Conservation (phyloP, 768 basidiomycete genomes). For the Boletus vinaceobasis region DNA sequence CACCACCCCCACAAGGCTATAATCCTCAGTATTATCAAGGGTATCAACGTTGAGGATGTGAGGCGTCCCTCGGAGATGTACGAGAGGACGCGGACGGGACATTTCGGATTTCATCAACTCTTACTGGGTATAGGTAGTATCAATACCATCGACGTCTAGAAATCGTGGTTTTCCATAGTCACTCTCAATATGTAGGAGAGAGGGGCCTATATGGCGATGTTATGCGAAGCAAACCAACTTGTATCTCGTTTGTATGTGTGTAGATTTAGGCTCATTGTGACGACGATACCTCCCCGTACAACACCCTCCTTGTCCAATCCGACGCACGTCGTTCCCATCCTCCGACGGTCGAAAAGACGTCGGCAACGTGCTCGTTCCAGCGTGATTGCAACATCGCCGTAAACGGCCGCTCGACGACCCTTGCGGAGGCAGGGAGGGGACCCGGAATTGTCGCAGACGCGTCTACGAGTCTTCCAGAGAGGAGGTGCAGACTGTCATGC, state of each 20-base stretch:
- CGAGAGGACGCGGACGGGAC: background rate
- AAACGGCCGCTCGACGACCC: conserved; percentile 48
- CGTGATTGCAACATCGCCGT: conserved; percentile 44
- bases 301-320: conserved; percentile 43
- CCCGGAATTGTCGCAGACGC: conserved; percentile 45
- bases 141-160: background rate
- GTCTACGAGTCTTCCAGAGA: conserved; percentile 50
- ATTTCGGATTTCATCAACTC: background rate
- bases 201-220: background rate
- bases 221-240: background rate
- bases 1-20: conserved; percentile 33
- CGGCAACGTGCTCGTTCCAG: conserved; percentile 59
- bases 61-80: background rate
- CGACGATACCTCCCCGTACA: conserved; percentile 39
- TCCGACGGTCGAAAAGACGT: conserved; percentile 41
- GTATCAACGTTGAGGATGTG: conserved; percentile 25
- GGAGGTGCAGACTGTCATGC: conserved; percentile 41
- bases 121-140: background rate
- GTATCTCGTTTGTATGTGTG: background rate
- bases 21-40: conserved; percentile 28
- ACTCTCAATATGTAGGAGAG: background rate
- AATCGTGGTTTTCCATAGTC: background rate
- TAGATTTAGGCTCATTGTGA: background rate
- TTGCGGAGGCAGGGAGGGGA: conserved; percentile 53
- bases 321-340: conserved; percentile 45